Conservation (phyloP, 2,329 filamentous ascomycete genomes). For the Anisogramma anomala region DNA sequence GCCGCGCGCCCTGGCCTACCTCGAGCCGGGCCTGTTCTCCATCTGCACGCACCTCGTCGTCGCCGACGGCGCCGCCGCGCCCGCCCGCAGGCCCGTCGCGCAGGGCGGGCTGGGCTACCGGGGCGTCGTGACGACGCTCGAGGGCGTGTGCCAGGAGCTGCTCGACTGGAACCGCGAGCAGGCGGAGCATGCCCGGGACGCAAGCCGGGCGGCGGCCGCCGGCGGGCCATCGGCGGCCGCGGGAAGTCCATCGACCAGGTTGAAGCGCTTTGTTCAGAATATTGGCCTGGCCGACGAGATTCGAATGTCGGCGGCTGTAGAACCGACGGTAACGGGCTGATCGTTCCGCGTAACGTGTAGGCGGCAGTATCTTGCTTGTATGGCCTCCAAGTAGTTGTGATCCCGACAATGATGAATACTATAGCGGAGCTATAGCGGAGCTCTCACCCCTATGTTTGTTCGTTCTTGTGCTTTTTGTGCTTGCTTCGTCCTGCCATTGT, state of each 20-base stretch:
- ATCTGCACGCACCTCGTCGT: constrained; percentile 30
- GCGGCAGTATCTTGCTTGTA: too few species aligned
- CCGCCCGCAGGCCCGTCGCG: constrained; percentile 21
- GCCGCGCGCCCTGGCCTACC: constrained; percentile 23
- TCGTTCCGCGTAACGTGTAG: too few species aligned
- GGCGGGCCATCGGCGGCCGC: background rate
- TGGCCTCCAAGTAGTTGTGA: too few species aligned
- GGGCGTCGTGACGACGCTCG: constrained; percentile 28
- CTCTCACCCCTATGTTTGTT: too few species aligned
- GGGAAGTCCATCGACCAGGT: constrained; percentile 10
- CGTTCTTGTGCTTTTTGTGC: too few species aligned
- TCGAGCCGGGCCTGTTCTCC: constrained; percentile 30
- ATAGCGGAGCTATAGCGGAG: too few species aligned
- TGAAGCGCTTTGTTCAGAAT: constrained; percentile 27
- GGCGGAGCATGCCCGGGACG: constrained; percentile 11
- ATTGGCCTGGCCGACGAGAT: constrained; percentile 29
- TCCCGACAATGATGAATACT: too few species aligned
- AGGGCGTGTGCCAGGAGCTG: constrained; percentile 29
- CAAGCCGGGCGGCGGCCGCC: background rate
- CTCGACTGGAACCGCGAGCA: constrained; percentile 32
- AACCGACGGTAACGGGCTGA: constrained; percentile 3
- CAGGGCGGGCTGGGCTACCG: constrained; percentile 29
- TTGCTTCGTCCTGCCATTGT: too few species aligned
- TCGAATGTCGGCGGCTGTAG: constrained; percentile 17
- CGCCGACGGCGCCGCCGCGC: constrained; percentile 23